Base-by-base conservation (phyloP, 345 rosid genomes). In the Nasturtium officinale region DNA sequence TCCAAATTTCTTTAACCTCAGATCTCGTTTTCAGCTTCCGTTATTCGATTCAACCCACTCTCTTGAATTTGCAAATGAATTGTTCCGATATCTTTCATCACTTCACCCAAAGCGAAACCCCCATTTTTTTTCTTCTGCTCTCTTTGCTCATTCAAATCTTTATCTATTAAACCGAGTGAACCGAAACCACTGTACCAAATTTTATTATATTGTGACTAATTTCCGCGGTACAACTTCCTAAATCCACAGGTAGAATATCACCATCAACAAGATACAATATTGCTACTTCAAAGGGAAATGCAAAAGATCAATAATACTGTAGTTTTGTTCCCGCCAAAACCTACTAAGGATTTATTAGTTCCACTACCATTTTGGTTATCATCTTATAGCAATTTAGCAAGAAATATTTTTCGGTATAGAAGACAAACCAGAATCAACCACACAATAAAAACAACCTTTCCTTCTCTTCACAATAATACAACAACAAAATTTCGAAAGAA, bases 1-100 rank as follows among this genome's bases (percentile, higher is more conserved):
- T 83, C 67, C 50, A n/a, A 51, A 63, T 26, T 46, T 28, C 35
- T 46, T 32, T 6, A 26, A 62, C 4, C 29, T 43, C 70, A 60
- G 37, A 72, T 54, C 63, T 40, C 43, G 33, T 15, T 9, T 25
- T 12, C 2, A 60, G 52, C 61, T 59, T 16, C 38, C 5, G 29
- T 29, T 23, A n/a, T 42, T 68, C 15, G 63, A 68, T 33, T 57
- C 43, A 55, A 2, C 58, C 26, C 45, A 40, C 45, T 48, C 37
- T 26, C 2, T 47, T 7, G 56, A 50, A 65, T 52, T 37, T 48
- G 57, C 51, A 38, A 15, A 56, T 20, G 29, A 68, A 68, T 48
- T 26, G 42, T 70, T 57, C 66, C 7, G 2, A 1, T 23, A 21
- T 21, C 53, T 54, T 54, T 25, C 61, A 25, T 66, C 59, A 54